Evolutionary conservation across 2,329 filamentous ascomycete genomes (phyloP).

Genomic region (Fusarium newnesense): DNA sequence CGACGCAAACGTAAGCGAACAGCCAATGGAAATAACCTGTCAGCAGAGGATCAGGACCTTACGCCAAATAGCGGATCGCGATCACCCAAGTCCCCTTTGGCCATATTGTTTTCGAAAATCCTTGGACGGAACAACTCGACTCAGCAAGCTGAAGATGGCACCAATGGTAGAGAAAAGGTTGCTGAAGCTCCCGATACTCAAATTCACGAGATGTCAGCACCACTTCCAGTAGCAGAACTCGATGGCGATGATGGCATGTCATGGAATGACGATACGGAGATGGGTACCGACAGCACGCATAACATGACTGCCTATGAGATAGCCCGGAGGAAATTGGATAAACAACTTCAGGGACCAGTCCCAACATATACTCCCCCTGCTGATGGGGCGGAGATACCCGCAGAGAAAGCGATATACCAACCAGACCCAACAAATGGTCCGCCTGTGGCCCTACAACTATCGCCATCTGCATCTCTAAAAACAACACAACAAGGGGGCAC

Average conservation of each 20-base stretch:
- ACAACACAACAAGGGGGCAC: conserved; percentile 34
- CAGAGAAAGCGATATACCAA: conserved; percentile 46
- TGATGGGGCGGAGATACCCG: conserved; percentile 39
- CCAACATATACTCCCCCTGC: conserved; percentile 60
- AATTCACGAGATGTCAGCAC: conserved; percentile 63
- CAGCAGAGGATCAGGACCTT: conserved; percentile 51
- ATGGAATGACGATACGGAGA: conserved; percentile 52
- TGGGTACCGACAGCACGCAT: conserved; percentile 54
- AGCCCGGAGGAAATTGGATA: conserved; percentile 61
- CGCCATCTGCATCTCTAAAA: conserved; percentile 32
- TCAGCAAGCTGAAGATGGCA: conserved; percentile 33
- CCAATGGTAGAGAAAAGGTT: conserved; percentile 42
- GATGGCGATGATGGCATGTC: conserved; percentile 55
- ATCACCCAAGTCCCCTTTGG: conserved; percentile 39
- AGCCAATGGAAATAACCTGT: conserved; percentile 36
- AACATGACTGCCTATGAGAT: conserved; percentile 61
- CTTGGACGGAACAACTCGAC: conserved; percentile 49
- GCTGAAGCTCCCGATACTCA: conserved; percentile 56
- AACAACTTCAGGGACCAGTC: conserved; percentile 61
- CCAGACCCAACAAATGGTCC: conserved; percentile 30
- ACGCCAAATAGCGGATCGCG: conserved; percentile 47
- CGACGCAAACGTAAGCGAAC: conserved; percentile 47
- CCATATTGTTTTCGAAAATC: conserved; percentile 55
- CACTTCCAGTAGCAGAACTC: conserved; percentile 59
- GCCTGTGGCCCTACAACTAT: conserved; percentile 26